Base-by-base conservation (phyloP, 1,284 basidiomycete species). In the Coriolopsis trogii region DNA sequence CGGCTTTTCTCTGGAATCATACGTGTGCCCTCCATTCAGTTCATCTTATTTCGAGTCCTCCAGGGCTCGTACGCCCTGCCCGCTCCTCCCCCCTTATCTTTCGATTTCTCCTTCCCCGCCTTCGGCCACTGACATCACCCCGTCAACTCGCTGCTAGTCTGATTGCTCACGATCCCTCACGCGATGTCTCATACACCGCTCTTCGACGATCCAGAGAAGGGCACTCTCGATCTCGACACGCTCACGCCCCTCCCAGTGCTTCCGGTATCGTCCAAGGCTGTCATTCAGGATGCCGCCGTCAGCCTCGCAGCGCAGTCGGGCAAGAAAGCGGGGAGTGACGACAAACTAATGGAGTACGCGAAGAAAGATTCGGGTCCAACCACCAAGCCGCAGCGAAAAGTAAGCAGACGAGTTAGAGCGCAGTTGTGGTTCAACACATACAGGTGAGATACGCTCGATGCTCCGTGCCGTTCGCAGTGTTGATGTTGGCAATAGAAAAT, bases 401-500 rank as follows among this genome's bases (percentile, higher is more conserved):
- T 64, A 20, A 68, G 72, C 55, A 70, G 72, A 37, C 78, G 77
- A 78, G 70, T 81, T 52, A 69, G 71, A 30, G 79, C 82, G 59
- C 74, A 74, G 54, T 67, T 87, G 28, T 86, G 84, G 81, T 85
- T 82, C 64, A 86, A 85, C 63, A 84, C 83, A 5, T 84, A 84
- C 60, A 73, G 84, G 79, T 83, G 65, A 39, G 34, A n/a, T n/a
- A n/a, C n/a, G n/a, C n/a, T 39, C n/a, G 25, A 45, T 15, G 29
- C 34, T 29, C 23, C 40, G 40, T 36, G 24, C 15, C 31, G 8
- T 10, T 16, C 15, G 33, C 9, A 7, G 6, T 8, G n/a, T 34
- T 34, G 41, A 28, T 37, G 53, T 29, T 42, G 37, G n/a, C 16
- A 25, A 36, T 58, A 83, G 85, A 18, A 86, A 85, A 74, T 82